Evolutionary conservation across 2,329 filamentous ascomycete species (phyloP), one percentile per base, ranked within the genome.

Genomic region (Macrophomina phaseolina): DNA sequence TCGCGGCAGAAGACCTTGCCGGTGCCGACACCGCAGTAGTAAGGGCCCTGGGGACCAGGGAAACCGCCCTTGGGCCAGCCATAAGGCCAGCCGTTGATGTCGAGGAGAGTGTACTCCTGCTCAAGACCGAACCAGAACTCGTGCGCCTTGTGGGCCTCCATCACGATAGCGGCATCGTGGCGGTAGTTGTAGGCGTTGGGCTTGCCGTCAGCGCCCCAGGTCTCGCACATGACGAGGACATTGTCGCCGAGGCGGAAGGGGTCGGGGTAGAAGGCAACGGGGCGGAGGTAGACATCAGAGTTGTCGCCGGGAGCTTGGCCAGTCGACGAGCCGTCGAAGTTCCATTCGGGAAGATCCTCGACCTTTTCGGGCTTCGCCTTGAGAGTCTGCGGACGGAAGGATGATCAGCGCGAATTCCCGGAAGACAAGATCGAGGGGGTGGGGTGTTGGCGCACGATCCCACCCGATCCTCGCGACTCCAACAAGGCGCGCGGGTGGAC

Each of bases 141-240:
- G 75, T 94, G 90, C 67, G 89, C 85, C 79, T 89, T 89, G 81
- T 97, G 89, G 70, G 89, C 87, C 81, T 95, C 89, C 92, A 98
- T 97, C 75, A 97, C 86, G 81, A 95, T 91, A 78, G 88, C 88
- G 76, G 90, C 91, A 77, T 98, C 94, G 80, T 97, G 91, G 73
- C 95, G 92, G 90, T 90, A 92, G 91, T 99, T 99, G 91, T 88
- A 98, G 83, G 97, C 94, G 90, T 98, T 99, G 82, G 95, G 95
- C 70, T 89, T 93, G 78, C 93, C 94, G 82, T 97, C 94, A 71
- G 91, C 85, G 79, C 94, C 93, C 91, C 93, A 97, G 82, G 92
- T 97, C 86, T 97, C 94, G 78, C 90, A 88, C 76, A 98, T 91
- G 75, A 98, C 94, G 74, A 97, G 89, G 81, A 97, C 91, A 87